Evolutionary conservation across 2,329 filamentous ascomycete species (phyloP), one percentile per base, ranked within the genome.

Genomic region (Trichophyton simii): DNA sequence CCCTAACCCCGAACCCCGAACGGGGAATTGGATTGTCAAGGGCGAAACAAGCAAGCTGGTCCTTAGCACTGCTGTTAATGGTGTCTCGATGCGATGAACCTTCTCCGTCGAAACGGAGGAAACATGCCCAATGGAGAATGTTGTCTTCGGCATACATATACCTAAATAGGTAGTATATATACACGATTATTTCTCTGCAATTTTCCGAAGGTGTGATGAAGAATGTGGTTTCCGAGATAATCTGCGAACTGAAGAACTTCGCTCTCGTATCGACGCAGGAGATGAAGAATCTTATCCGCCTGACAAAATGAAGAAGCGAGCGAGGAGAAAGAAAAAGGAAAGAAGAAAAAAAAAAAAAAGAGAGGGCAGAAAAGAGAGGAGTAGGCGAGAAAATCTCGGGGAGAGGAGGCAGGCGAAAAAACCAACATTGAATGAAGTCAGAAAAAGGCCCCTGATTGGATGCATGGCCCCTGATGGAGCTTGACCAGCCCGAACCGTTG

Each of bases 401-500:
- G 34, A 11, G 41, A 18, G 9, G 44, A 31, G 48, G 28, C 13
- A 52, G 31, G 31, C 57, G 50, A 58, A 61, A 61, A 59, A 61
- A 58, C 61, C 61, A 64, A 63, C 61, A 61, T 61, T 55, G 58
- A 61, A 15, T 31, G 60, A 52, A 13, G 52, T 57, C 54, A 20
- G 42, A 63, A 41, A 18, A 44, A 31, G 52, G 57, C 18, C 38
- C 15, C 15, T 60, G 59, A 61, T 63, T 63, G 63, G 63, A 15
- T 28, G 28, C 11, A 25, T 42, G 46, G 36, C 48, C 59, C 61
- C 52, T 44, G 63, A 61, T 52, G 58, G 46, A 38, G 60, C 63
- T 62, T 64, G 50, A 55, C 58, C 55, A 57, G 63, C 55, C 55
- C 25, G 38, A 62, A 64, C 63, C 63, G 54, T 42, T 25, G 38